Evolutionary conservation across 2,329 filamentous ascomycete genomes (phyloP), one percentile per base, ranked within the genome.

Genomic region (Colletotrichum orbiculare): DNA sequence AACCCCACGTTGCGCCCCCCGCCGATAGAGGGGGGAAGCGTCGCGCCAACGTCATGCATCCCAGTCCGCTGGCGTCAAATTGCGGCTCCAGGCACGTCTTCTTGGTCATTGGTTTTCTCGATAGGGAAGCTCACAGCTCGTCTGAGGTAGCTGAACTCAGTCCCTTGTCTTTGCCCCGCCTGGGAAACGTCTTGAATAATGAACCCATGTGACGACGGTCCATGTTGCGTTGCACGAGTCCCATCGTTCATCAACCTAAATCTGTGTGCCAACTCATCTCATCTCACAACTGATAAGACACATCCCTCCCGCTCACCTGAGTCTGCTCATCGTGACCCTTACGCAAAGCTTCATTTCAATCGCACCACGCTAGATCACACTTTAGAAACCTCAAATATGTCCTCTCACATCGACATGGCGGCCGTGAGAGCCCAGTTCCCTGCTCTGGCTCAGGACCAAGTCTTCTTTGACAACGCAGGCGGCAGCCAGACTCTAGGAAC

Each of bases 401-500:
- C 61, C 38, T 17, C 48, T 17, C 47, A 55, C 15, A 39, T 61
- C 37, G 81, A 90, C 69, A 81, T 92, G 53, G 72, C 81, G 8
- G 77, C 80, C 53, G 82, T 85, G 37, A 83, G 89, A 65, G 79
- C 82, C 66, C 81, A 84, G 58, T 94, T 94, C 78, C 91, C 91
- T 39, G 89, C 91, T 12, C 76, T 94, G 43, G 77, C 83, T 45
- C 83, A 88, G 65, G 81, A 88, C 50, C 90, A 93, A 71, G 82
- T 94, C 54, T 93, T 86, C 74, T 85, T 94, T 69, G 91, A 95
- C 73, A 94, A 94, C 73, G 92, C 91, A 10, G 91, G 91, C 15
- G 91, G 91, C 42, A 92, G 88, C 72, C 91, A 94, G 72, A 83
- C 87, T 1, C 78, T 94, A 4, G 86, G 85, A 34, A 80, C 83